Evolutionary conservation across 208 protist genomes (phyloP).

Genomic region (Herpetomonas samuelpessoai): DNA sequence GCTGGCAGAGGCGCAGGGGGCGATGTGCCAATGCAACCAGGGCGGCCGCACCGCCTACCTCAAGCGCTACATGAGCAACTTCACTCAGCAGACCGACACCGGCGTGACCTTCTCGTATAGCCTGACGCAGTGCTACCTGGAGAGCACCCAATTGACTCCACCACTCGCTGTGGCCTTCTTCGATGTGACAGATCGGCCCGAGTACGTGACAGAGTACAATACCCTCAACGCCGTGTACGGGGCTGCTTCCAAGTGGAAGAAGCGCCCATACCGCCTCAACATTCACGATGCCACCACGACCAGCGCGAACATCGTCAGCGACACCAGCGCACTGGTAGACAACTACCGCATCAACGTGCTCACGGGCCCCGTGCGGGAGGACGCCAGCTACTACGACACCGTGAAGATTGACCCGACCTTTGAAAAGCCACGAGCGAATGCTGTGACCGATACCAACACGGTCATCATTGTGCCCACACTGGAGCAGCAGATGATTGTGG

Average conservation of each 20-base stretch:
- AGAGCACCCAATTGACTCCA: constrained; percentile 11
- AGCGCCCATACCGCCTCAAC: background rate
- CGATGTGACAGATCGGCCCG: background rate
- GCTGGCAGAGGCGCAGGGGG: constrained; percentile 14
- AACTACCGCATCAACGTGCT: background rate
- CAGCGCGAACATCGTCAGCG: background rate
- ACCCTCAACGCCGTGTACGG: background rate
- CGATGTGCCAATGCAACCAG: constrained; percentile 46
- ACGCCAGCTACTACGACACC: background rate
- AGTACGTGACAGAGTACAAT: background rate
- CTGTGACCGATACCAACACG: background rate
- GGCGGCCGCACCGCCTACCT: constrained; percentile 23
- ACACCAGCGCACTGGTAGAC: background rate
- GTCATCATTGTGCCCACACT: constrained; percentile 15
- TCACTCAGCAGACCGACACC: background rate
- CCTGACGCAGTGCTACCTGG: constrained; percentile 10
- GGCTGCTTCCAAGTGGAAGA: background rate
- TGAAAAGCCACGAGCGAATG: background rate
- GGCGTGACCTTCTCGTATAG: constrained; percentile 5
- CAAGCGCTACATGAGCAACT: constrained; percentile 10
- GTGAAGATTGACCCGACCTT: background rate
- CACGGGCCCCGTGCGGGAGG: background rate
- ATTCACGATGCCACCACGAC: background rate
- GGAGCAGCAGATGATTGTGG: constrained; percentile 28
- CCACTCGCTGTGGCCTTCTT: background rate